phyloP scores from a whole-genome alignment of 106 monocot species.

The Dioscorea zingiberensis region DNA sequence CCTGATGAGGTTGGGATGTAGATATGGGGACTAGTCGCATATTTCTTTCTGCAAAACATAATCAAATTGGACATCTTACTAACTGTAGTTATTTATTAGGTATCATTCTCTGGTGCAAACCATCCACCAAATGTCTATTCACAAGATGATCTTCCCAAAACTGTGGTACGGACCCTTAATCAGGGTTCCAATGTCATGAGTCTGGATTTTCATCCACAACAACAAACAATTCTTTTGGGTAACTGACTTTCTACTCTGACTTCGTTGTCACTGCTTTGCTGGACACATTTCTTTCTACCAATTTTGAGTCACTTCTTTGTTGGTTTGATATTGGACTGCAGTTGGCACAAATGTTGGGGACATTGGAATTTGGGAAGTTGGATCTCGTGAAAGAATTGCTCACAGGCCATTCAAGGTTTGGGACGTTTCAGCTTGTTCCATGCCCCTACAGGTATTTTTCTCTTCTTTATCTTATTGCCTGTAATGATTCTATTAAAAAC shows the following conservation, averaged over 20 bases:
- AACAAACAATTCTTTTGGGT: conserved; percentile 94
- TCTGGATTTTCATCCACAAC: conserved; percentile 94
- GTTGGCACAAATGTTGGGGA: conserved; percentile 99
- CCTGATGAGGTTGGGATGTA: conserved; percentile 66
- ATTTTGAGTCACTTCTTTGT: too few species aligned
- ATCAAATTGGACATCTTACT: too few species aligned
- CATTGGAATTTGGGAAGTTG: conserved; percentile 93
- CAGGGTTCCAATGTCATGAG: conserved; percentile 98
- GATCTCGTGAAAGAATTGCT: conserved; percentile 83
- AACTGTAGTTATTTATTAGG: conserved; percentile 25
- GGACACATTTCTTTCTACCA: background rate
- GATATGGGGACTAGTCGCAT: background rate
- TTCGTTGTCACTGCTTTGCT: background rate
- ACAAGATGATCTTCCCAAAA: conserved; percentile 90
- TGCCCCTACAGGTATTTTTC: conserved; percentile 76
- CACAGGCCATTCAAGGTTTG: conserved; percentile 82
- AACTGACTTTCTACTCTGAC: background rate
- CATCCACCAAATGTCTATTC: conserved; percentile 72
- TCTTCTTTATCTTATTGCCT: too few species aligned
- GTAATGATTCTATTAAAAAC: too few species aligned
- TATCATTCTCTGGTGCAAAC: conserved; percentile 64
- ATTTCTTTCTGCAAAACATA: too few species aligned
- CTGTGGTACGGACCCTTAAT: conserved; percentile 64
- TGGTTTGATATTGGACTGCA: conserved; percentile 10
- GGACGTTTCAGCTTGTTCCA: conserved; percentile 63